Evolutionary conservation across 192 early-diverging fungal genomes (phyloP), one percentile per base, ranked within the genome.

Genomic region (Cetraspora pellucida): DNA sequence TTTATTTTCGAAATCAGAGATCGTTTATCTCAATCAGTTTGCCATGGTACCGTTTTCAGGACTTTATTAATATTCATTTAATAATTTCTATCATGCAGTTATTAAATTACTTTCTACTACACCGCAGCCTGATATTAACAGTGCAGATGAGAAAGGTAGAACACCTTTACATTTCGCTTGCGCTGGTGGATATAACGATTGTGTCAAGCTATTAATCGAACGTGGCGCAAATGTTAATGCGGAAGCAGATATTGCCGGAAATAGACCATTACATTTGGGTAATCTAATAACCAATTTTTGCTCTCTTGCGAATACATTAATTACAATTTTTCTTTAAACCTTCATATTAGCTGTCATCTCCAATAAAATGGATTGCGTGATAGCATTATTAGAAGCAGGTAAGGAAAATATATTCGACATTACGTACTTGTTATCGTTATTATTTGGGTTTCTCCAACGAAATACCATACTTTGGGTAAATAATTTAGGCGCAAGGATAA

Each of bases 141-240:
- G 27, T 19, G 9, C 71, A 19, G 71, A 73, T 43, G 71, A 73
- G 8, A 73, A 73, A 59, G 71, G 71, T 11, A 47, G 71, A 59
- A 73, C 71, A n/a, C 71, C 71, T 59, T 59, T 73, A 73, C 71
- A 73, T 59, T 73, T 73, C 31, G 71, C 71, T 10, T 73, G 71
- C 23, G 71, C 71, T 57, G 57, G 71, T 58, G 71, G 71, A 5
- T 30, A 73, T 58, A 11, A 54, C 30, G 17, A 58, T 43, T 21
- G 19, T 3, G 71, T 73, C 9, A 23, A 73, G 43, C 13, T 73
- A 9, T 73, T 73, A 54, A 73, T 73, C 43, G 45, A 47, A 73
- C 71, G 55, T 58, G 30, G 30, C 2, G 71, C 71, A 14, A 73
- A 73, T 73, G 71, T 73, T 54, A 73, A 73, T 45, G 71, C 55